These are phyloP conservation scores for Draba incana DNA, from an alignment of 345 rosid genomes.

Conservation along the genomic window DNA sequence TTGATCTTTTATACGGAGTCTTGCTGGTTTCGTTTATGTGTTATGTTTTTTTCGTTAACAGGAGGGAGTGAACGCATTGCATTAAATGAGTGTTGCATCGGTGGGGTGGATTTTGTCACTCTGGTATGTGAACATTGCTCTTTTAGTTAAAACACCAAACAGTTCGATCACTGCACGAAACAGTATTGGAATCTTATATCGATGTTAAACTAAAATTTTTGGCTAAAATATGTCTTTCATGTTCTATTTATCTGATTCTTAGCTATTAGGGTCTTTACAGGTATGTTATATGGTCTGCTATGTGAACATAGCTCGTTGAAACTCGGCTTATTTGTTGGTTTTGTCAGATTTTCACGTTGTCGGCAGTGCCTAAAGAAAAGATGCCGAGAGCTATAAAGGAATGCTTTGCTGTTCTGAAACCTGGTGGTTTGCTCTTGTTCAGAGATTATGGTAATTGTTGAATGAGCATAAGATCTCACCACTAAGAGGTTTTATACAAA, in stretches of 20 bases:
- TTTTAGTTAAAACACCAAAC: constrained; percentile 1
- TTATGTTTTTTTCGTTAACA: constrained; percentile 16
- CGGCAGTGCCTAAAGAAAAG: constrained; percentile 70
- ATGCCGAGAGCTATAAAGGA: constrained; percentile 67
- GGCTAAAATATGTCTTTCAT: not conserved
- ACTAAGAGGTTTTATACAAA: not conserved
- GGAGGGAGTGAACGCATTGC: not conserved
- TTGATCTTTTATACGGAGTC: constrained; percentile 2
- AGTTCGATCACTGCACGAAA: not conserved
- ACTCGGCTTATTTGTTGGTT: not conserved
- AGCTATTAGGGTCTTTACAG: not conserved
- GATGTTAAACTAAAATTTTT: not conserved
- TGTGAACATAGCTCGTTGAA: not conserved
- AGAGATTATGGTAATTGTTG: constrained; percentile 82
- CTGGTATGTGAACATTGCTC: constrained; percentile 53
- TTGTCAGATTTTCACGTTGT: constrained; percentile 80
- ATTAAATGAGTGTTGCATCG: constrained; percentile 51
- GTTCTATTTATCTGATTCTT: constrained; percentile 1
- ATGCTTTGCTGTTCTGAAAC: constrained; percentile 75
- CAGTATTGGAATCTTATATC: not conserved
- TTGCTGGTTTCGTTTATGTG: not conserved
- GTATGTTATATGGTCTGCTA: not conserved
- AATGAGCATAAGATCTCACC: not conserved
- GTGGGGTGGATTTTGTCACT: constrained; percentile 82
- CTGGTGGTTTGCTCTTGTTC: constrained; percentile 77